A percentile compares a stretch with the other conserved stretches of the same genome.
Evolutionary conservation across 2,329 filamentous ascomycete species (phyloP).

Genomic region (Exophiala bonariae): DNA sequence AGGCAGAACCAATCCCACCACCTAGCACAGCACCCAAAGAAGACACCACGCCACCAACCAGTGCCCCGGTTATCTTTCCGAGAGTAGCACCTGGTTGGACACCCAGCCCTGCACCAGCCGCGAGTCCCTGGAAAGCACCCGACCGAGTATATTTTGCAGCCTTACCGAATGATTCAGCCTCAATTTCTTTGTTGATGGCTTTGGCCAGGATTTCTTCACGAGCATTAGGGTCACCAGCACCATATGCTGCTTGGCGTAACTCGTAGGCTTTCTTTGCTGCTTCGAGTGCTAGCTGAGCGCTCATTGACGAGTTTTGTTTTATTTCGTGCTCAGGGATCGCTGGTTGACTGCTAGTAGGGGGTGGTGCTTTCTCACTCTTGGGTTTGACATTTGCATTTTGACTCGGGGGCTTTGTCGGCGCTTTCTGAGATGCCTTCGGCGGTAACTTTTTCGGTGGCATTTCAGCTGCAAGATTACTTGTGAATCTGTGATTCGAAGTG

Average conservation of each 20-base stretch:
- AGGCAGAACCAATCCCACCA: conserved; percentile 16
- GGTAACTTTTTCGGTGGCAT: too few relatives aligned
- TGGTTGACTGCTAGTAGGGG: conserved; percentile 6
- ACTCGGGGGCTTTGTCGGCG: neutral
- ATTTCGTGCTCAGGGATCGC: conserved; percentile 37
- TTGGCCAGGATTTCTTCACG: conserved; percentile 40
- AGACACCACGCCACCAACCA: conserved; percentile 17
- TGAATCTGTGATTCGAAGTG: too few relatives aligned
- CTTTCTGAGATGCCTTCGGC: neutral
- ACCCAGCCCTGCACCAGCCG: conserved; percentile 39
- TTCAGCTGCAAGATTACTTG: too few relatives aligned
- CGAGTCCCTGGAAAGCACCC: conserved; percentile 40
- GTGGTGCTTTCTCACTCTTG: conserved; percentile 1
- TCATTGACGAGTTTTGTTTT: conserved; percentile 39
- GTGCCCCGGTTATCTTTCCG: conserved; percentile 15
- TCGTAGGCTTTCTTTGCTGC: conserved; percentile 40
- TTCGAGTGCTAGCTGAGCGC: conserved; percentile 38
- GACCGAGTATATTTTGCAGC: conserved; percentile 41
- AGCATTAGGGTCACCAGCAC: conserved; percentile 38
- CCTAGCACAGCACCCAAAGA: conserved; percentile 12
- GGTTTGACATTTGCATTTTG: conserved; percentile 2
- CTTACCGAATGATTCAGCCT: conserved; percentile 43
- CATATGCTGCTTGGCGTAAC: conserved; percentile 40
- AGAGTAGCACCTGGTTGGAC: conserved; percentile 18
- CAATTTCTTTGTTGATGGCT: conserved; percentile 42